These are phyloP conservation scores for Saturnispora hagleri DNA, from an alignment of 805 yeast genomes.

Conservation along the genomic window DNA sequence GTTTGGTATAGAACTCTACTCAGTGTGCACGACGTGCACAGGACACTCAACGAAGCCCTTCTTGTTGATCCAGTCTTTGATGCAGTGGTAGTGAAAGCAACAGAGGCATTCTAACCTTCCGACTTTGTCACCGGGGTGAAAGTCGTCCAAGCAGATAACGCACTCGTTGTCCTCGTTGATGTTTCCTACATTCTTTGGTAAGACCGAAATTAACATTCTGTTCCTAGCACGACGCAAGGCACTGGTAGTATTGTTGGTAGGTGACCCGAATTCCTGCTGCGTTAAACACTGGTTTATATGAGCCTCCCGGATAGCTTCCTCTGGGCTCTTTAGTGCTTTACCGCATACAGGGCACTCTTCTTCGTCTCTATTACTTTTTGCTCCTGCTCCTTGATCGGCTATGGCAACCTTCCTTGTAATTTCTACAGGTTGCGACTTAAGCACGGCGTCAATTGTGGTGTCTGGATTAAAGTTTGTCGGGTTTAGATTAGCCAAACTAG, in stretches of 20 bases:
- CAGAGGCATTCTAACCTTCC: constrained; percentile 92
- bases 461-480: not conserved
- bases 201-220: constrained; percentile 76
- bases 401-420: constrained; percentile 7
- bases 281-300: constrained; percentile 68
- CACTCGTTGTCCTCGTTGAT: constrained; percentile 59
- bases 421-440: constrained; percentile 12
- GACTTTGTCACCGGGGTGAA: constrained; percentile 76
- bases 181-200: constrained; percentile 32
- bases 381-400: not conserved
- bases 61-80: constrained; percentile 81
- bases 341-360: constrained; percentile 39
- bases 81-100: constrained; percentile 86
- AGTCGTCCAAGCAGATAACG: constrained; percentile 87
- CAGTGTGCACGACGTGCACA: constrained; percentile 49
- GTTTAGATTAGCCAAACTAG: not conserved
- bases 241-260: constrained; percentile 29
- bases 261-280: constrained; percentile 53
- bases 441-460: not conserved
- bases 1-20: not conserved
- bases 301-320: constrained; percentile 36
- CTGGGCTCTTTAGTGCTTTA: constrained; percentile 15
- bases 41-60: constrained; percentile 86
- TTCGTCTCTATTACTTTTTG: constrained; percentile 18
- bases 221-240: constrained; percentile 42